These are phyloP conservation scores for Spiromastix sp. DNA, from an alignment of 2,329 filamentous ascomycete species.

Conservation along the genomic window DNA sequence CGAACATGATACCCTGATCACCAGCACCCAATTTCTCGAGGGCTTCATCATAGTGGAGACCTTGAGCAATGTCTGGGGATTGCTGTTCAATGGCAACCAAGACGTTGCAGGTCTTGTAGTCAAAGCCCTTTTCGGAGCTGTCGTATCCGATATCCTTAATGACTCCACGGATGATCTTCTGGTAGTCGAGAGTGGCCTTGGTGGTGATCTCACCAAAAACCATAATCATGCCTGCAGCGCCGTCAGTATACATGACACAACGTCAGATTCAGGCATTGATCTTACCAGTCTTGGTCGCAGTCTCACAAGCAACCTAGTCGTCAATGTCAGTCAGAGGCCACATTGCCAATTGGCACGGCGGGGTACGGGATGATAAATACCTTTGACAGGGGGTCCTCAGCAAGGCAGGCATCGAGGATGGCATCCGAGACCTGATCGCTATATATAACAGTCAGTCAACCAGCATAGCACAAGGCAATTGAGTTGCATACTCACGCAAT, in stretches of 20 bases:
- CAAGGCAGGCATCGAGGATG: conserved; percentile 93
- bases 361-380: conserved; percentile 25
- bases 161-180: conserved; percentile 85
- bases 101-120: conserved; percentile 99
- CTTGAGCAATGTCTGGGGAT: conserved; percentile 96
- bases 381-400: conserved; percentile 93
- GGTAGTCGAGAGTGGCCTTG: conserved; percentile 92
- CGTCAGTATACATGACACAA: conserved; percentile 9
- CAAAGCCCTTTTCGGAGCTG: conserved; percentile 92
- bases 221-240: conserved; percentile 67
- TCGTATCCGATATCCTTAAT: conserved; percentile 99
- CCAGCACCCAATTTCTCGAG: conserved; percentile 96
- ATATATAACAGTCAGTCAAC: conserved; percentile 8
- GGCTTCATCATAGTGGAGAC: conserved; percentile 95
- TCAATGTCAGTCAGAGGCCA: conserved; percentile 7
- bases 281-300: conserved; percentile 94
- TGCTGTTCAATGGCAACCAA: conserved; percentile 99
- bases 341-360: conserved; percentile 6
- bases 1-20: conserved; percentile 99
- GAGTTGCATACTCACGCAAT: conserved; percentile 52
- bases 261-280: conserved; percentile 8
- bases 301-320: conserved; percentile 76
- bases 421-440: conserved; percentile 96
- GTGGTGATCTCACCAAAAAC: conserved; percentile 98
- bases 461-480: background rate